These are phyloP conservation scores for Phytophthora gonapodyides DNA, from an alignment of 352 stramenopile species.

Conservation along the genomic window DNA sequence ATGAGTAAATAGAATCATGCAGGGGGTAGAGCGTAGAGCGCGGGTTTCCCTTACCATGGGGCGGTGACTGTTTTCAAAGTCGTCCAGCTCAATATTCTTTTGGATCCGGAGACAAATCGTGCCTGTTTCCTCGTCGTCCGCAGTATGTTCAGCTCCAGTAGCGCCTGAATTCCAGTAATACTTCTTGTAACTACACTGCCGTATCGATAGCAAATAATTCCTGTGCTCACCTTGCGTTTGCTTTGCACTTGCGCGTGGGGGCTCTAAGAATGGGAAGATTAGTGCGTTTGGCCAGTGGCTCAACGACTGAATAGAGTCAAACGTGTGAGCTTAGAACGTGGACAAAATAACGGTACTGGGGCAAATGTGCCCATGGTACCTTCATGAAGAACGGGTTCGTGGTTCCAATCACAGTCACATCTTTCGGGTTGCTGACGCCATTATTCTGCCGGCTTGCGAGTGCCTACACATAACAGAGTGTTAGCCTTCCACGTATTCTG, in stretches of 20 bases:
- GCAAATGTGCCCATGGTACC: slow-evolving; percentile 24
- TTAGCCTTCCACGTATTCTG: slow-evolving; percentile 3
- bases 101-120: slow-evolving; percentile 63
- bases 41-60: slow-evolving; percentile 37
- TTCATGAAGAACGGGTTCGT: slow-evolving; percentile 92
- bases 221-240: slow-evolving; percentile 22
- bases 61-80: slow-evolving; percentile 42
- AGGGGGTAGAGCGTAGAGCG: neutral
- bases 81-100: slow-evolving; percentile 48
- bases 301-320: slow-evolving; percentile 45
- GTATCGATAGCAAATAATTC: neutral
- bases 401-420: slow-evolving; percentile 74
- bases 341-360: neutral
- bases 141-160: slow-evolving; percentile 11
- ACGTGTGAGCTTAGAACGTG: neutral
- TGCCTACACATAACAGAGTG: slow-evolving; percentile 31
- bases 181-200: neutral
- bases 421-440: slow-evolving; percentile 46
- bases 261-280: slow-evolving; percentile 76
- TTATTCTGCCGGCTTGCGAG: slow-evolving; percentile 61
- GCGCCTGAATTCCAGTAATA: slow-evolving; percentile 7
- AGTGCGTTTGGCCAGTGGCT: slow-evolving; percentile 82
- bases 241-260: slow-evolving; percentile 21
- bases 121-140: slow-evolving; percentile 39
- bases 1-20: slow-evolving; percentile 14